These are phyloP conservation scores for Tuber magnatum DNA, from an alignment of 495 filamentous ascomycete genomes.

Conservation along the genomic window DNA sequence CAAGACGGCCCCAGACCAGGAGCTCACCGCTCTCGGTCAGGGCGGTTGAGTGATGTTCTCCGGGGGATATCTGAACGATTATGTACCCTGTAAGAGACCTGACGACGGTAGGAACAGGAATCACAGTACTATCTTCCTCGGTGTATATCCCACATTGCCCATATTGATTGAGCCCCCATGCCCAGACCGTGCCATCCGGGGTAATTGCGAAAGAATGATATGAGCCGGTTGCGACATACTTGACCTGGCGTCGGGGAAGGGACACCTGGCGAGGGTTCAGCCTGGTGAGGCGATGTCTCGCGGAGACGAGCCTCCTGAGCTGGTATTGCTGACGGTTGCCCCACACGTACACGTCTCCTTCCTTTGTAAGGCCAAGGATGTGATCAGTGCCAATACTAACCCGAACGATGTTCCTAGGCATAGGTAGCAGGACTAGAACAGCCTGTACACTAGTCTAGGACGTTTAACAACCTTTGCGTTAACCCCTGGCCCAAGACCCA, in stretches of 20 bases:
- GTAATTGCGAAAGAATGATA: conserved; percentile 63
- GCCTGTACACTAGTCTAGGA: conserved; percentile 38
- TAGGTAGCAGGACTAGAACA: conserved; percentile 47
- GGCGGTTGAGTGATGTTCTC: conserved; percentile 61
- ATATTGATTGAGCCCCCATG: conserved; percentile 85
- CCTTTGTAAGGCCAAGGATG: conserved; percentile 58
- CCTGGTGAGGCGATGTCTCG: conserved; percentile 50
- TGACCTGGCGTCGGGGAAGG: conserved; percentile 54
- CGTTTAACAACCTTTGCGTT: too few relatives aligned
- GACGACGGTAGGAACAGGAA: conserved; percentile 55
- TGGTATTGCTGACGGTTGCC: conserved; percentile 66
- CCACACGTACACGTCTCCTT: conserved; percentile 62
- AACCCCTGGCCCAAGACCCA: conserved; percentile 54
- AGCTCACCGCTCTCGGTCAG: conserved; percentile 56
- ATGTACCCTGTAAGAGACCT: conserved; percentile 51
- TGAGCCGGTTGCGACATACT: conserved; percentile 53
- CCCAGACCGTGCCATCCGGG: conserved; percentile 58
- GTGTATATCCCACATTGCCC: conserved; percentile 67
- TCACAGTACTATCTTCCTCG: conserved; percentile 54
- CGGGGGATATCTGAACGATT: conserved; percentile 55
- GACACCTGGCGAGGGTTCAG: conserved; percentile 66
- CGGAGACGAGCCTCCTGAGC: conserved; percentile 60
- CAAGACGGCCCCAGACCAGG: conserved; percentile 63
- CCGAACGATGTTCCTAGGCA: conserved; percentile 56
- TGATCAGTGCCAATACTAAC: conserved; percentile 63